A percentile compares a stretch with the other conserved stretches of the same genome.
Conservation (phyloP, 495 filamentous ascomycete genomes). For the Hyaloscypha bicolor region DNA sequence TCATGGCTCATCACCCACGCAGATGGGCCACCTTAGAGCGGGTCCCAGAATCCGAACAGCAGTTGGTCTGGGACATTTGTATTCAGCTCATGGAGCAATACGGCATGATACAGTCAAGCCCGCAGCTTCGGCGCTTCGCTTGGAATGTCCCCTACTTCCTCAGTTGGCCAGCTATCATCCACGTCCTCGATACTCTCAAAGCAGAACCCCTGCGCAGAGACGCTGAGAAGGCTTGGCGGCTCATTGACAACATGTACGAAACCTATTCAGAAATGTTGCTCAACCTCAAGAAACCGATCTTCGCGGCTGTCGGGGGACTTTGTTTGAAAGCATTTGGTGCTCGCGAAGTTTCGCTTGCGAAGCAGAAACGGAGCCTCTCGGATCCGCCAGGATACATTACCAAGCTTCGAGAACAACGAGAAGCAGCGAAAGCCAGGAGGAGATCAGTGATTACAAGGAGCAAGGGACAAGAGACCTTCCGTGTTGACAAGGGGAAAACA, state of each 20-base stretch:
- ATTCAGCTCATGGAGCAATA: conserved; percentile 76
- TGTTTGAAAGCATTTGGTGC: conserved; percentile 39
- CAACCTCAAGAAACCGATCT: conserved; percentile 35
- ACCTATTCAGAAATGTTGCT: conserved; percentile 35
- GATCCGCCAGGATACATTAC: conserved; percentile 52
- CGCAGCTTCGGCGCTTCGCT: conserved; percentile 64
- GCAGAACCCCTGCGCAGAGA: conserved; percentile 61
- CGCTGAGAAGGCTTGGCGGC: conserved; percentile 78
- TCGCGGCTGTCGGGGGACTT: conserved; percentile 37
- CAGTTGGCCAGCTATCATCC: conserved; percentile 79
- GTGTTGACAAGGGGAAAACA: not conserved
- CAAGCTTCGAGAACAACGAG: conserved; percentile 48
- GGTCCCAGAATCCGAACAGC: conserved; percentile 40
- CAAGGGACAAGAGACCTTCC: not conserved
- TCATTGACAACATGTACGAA: conserved; percentile 59
- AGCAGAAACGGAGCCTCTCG: conserved; percentile 37
- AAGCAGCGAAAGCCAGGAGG: conserved; percentile 63
- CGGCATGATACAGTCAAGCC: conserved; percentile 60
- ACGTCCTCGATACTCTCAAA: conserved; percentile 74
- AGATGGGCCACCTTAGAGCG: conserved; percentile 33
- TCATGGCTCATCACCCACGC: conserved; percentile 23
- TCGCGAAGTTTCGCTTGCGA: conserved; percentile 27
- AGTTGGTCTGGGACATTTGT: conserved; percentile 70
- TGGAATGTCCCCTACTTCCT: conserved; percentile 77
- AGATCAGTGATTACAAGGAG: conserved; percentile 37